Evolutionary conservation across 257 asterid genomes (phyloP).

Genomic region (Nicotiana undulata): DNA sequence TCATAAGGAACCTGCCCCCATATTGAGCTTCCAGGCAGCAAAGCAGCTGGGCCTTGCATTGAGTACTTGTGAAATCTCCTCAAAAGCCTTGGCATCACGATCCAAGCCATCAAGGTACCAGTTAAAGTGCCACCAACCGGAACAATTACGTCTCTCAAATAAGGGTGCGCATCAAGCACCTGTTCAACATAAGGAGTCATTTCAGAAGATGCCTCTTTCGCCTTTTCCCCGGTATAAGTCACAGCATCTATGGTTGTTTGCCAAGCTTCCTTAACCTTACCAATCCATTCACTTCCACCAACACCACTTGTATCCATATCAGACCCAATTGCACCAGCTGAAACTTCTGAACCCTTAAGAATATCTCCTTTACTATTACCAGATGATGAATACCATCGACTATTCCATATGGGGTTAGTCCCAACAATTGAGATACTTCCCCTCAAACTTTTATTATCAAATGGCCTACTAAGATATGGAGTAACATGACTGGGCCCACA

Average conservation of each 20-base stretch:
- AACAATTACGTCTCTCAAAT: conserved; percentile 75
- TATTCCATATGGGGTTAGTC: conserved; percentile 18
- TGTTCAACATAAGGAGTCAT: conserved; percentile 58
- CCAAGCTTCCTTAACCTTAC: conserved; percentile 52
- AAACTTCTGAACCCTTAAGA: conserved; percentile 17
- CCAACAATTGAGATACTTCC: conserved; percentile 26
- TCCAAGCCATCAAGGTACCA: conserved; percentile 75
- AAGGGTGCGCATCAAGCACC: conserved; percentile 62
- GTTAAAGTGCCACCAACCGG: conserved; percentile 67
- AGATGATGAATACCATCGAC: conserved; percentile 44
- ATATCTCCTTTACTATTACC: conserved; percentile 25
- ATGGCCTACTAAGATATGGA: conserved; percentile 3
- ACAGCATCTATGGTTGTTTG: conserved; percentile 41
- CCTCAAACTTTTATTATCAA: conserved; percentile 12
- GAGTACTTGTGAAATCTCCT: conserved; percentile 63
- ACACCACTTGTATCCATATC: conserved; percentile 30
- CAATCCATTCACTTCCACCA: conserved; percentile 47
- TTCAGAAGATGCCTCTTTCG: conserved; percentile 47
- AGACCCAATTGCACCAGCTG: conserved; percentile 26
- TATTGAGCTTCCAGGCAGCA: conserved; percentile 46
- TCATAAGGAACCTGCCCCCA: conserved; percentile 84
- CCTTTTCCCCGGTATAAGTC: conserved; percentile 49
- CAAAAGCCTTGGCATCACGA: conserved; percentile 66
- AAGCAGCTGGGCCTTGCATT: conserved; percentile 54
- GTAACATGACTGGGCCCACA: conserved; percentile 5